Conservation (phyloP, 2,329 filamentous ascomycete genomes). For the Metarhizium brunneum region DNA sequence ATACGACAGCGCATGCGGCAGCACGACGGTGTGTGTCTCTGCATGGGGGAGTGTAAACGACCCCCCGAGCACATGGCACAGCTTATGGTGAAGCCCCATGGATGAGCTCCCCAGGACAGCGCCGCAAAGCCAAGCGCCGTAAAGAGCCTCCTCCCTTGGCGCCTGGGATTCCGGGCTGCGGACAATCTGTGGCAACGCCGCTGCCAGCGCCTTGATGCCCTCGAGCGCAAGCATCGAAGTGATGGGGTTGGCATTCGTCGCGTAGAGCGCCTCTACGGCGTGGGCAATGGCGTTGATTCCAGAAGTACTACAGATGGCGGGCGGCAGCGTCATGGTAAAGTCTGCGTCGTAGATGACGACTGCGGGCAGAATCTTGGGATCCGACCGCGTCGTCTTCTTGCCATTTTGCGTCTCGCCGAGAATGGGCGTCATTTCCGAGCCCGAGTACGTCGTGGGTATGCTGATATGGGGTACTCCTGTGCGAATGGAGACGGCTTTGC, state of each 20-base stretch:
- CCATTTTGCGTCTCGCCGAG: conserved; percentile 52
- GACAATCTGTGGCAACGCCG: conserved; percentile 42
- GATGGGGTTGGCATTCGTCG: conserved; percentile 51
- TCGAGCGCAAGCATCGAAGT: conserved; percentile 49
- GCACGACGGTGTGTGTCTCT: conserved; percentile 54
- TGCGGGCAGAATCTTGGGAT: conserved; percentile 49
- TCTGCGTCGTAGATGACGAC: conserved; percentile 58
- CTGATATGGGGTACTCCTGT: conserved; percentile 42
- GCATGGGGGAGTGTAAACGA: conserved; percentile 56
- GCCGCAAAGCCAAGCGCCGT: conserved; percentile 58
- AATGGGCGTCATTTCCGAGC: conserved; percentile 56
- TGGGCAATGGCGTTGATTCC: conserved; percentile 60
- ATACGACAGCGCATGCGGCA: conserved; percentile 55
- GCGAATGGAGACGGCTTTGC: conserved; percentile 46
- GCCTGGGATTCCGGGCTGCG: conserved; percentile 22
- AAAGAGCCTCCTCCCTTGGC: conserved; percentile 31
- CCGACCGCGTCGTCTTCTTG: conserved; percentile 45
- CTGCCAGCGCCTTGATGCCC: conserved; percentile 43
- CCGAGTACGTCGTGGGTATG: conserved; percentile 53
- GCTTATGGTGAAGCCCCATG: conserved; percentile 49
- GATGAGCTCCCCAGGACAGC: conserved; percentile 53
- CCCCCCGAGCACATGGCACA: conserved; percentile 56
- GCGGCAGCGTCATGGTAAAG: conserved; percentile 49
- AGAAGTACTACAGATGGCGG: conserved; percentile 42
- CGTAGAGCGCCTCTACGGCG: conserved; percentile 55